A percentile compares a stretch with the other conserved stretches of the same genome.
phyloP scores from a whole-genome alignment of 352 stramenopile species.

The Phytophthora vignae region DNA sequence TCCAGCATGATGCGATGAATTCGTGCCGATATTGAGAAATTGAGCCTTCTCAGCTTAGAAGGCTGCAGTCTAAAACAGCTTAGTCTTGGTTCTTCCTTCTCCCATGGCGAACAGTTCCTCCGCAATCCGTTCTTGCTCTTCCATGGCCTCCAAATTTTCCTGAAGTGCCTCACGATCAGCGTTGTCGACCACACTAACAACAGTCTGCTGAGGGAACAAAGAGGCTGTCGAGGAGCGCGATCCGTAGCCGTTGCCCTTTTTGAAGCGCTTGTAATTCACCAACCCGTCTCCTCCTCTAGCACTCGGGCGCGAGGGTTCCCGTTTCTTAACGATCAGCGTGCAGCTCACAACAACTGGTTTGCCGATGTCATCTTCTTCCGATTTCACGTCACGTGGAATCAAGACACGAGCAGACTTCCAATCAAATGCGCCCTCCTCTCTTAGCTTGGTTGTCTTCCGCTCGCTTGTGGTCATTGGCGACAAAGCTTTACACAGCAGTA shows the following conservation, averaged over 20 bases:
- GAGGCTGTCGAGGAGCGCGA: conserved; percentile 50
- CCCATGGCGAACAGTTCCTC: conserved; percentile 87
- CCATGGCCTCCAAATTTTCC: conserved; percentile 69
- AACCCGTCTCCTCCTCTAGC: conserved; percentile 17
- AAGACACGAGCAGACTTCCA: conserved; percentile 50
- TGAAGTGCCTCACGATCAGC: conserved; percentile 61
- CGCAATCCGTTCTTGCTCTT: conserved; percentile 86
- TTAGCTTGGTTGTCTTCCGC: conserved; percentile 12
- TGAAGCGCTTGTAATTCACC: conserved; percentile 88
- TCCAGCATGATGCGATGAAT: conserved; percentile 28
- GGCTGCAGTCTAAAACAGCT: conserved; percentile 48
- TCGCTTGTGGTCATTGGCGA: conserved; percentile 15
- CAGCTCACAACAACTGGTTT: conserved; percentile 64
- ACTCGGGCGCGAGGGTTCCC: not conserved
- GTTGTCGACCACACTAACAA: conserved; percentile 76
- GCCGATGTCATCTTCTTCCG: conserved; percentile 34
- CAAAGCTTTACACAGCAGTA: conserved; percentile 9
- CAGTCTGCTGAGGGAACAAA: conserved; percentile 61
- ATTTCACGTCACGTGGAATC: conserved; percentile 34
- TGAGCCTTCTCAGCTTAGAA: not conserved
- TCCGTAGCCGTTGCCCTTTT: conserved; percentile 73
- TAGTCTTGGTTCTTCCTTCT: conserved; percentile 62
- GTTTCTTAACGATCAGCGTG: conserved; percentile 61
- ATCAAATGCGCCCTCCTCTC: conserved; percentile 7
- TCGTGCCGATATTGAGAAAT: conserved; percentile 14